Conservation (phyloP, 225 moss, liverwort and hornwort genomes). For the Polytrichum formosum region DNA sequence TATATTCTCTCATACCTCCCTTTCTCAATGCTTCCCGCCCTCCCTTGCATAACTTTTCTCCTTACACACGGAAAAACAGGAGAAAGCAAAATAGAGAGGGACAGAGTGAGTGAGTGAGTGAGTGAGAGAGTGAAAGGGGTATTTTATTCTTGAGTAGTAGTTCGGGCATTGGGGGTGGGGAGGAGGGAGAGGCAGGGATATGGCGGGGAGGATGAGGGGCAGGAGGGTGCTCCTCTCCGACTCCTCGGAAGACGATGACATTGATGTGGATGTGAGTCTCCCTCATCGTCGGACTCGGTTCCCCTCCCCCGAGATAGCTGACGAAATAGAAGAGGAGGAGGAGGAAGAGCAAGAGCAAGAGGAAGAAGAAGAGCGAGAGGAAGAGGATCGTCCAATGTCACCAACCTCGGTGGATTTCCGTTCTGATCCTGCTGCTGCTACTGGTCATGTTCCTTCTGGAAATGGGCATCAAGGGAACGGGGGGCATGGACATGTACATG, state of each 20-base stretch:
- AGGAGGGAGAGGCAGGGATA: conserved; percentile 10
- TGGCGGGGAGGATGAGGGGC: conserved; percentile 33
- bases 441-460: conserved; percentile 14
- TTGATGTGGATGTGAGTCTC: conserved; percentile 17
- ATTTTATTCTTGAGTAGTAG: no score
- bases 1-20: no score
- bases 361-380: conserved; percentile 4
- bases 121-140: no score
- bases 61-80: no score
- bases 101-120: no score
- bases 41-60: no score
- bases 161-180: neutral
- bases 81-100: no score
- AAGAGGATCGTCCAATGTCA: conserved; percentile 12
- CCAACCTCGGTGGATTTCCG: conserved; percentile 12
- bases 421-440: conserved; percentile 1
- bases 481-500: no score
- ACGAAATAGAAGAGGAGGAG: conserved; percentile 38
- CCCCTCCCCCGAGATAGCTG: conserved; percentile 18
- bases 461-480: neutral
- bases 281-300: conserved; percentile 2
- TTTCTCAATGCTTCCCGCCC: no score
- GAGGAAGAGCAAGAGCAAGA: conserved; percentile 18
- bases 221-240: conserved; percentile 43
- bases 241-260: conserved; percentile 30